Conservation (phyloP, 805 yeast species). For the Ogataea glucozyma region DNA sequence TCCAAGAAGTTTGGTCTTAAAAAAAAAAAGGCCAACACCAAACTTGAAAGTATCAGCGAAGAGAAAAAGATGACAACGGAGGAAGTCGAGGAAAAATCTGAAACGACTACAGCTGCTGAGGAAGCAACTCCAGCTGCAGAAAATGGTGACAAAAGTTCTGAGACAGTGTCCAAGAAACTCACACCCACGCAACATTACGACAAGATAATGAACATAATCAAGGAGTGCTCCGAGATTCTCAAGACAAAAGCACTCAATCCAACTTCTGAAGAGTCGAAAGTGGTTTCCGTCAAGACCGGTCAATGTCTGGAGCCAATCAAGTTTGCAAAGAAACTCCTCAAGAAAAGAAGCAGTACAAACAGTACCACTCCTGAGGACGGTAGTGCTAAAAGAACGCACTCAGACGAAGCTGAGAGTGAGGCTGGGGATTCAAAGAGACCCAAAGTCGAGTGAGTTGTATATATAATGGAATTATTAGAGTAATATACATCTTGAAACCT, state of each 20-base stretch:
- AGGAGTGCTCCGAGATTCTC: constrained; percentile 50
- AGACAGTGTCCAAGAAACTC: neutral
- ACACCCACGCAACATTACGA: constrained; percentile 39
- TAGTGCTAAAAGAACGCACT: constrained; percentile 11
- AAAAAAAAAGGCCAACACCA: constrained; percentile 25
- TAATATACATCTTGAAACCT: constrained; percentile 1
- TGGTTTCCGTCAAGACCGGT: constrained; percentile 63
- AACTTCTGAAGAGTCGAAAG: constrained; percentile 59
- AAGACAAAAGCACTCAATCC: constrained; percentile 44
- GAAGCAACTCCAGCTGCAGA: neutral
- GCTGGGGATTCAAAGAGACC: constrained; percentile 25
- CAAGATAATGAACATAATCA: constrained; percentile 45
- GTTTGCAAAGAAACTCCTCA: constrained; percentile 28
- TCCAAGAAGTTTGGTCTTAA: constrained; percentile 54
- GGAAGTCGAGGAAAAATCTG: constrained; percentile 13
- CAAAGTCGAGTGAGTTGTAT: constrained; percentile 18
- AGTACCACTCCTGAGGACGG: constrained; percentile 4
- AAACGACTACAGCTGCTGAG: constrained; percentile 12
- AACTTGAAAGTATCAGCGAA: constrained; percentile 17
- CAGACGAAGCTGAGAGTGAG: constrained; percentile 16
- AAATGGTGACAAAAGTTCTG: neutral
- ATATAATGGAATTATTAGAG: neutral
- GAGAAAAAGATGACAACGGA: constrained; percentile 15
- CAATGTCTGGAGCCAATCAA: constrained; percentile 58
- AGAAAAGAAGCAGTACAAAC: constrained; percentile 13